Evolutionary conservation across 306 rosid species (phyloP), one percentile per base, ranked within the genome.

Genomic region (Castanea mollissima): DNA sequence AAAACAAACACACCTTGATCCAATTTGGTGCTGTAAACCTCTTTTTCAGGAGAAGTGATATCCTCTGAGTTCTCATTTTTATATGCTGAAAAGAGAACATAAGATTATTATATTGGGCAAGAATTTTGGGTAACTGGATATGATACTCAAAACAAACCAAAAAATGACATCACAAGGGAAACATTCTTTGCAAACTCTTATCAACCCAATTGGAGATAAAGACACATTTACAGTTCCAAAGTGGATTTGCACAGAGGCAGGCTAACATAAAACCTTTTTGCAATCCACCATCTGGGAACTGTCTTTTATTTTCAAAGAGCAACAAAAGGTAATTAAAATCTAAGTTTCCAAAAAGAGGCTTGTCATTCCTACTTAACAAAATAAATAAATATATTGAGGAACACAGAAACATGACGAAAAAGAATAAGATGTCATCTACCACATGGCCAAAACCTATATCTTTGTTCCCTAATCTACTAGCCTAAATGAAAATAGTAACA

Each of bases 1-100:
- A 76, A 52, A 25, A 71, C 44, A 84, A 72, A 51, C 93, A 74
- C 74, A 95, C 98, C 99, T 95, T 90, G 62, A 90, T 81, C 99
- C 99, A 95, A 84, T 89, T 91, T 71, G 98, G 97, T 55, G 92
- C 88, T 49, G 92, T 88, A 84, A 95, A 92, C 90, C 97, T 89
- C 90, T 89, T 95, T 84, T 89, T 93, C 80, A 91, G 85, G 75
- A 92, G 97, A 86, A 88, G 81, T 13, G 98, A 95, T 74, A 93
- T 87, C 85, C 89, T 87, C 82, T 86, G 98, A 63, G 94, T 92
- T 91, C 92, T 89, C 91, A 90, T 78, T 81, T 89, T 91, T 59
- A 95, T 81, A 83, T 93, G 92, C 98, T 93, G 94, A 84, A 86
- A 85, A 77, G 74, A 83, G 29, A 62, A 56, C 80, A 77, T 23